Conservation (phyloP, 2,329 filamentous ascomycete genomes). For the Fusarium algeriense region DNA sequence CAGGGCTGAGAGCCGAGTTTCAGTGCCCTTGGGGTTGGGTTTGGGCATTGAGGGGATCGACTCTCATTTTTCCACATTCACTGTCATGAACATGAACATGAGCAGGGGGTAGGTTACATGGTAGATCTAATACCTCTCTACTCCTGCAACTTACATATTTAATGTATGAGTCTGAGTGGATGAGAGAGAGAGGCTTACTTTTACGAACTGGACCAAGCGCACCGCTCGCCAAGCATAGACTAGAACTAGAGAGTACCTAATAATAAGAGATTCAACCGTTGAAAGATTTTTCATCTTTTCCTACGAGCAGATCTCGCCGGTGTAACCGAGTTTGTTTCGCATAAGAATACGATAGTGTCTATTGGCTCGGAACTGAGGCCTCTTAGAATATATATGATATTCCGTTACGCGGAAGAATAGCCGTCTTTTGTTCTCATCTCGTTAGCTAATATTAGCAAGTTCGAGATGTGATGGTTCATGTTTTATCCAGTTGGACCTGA, state of each 20-base stretch:
- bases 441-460: conserved; percentile 6
- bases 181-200: neutral
- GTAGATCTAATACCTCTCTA: neutral
- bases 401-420: conserved; percentile 17
- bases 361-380: neutral
- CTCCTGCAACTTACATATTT: neutral
- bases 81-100: neutral
- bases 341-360: conserved; percentile 6
- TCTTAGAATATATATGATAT: neutral
- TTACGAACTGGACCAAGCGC: conserved; percentile 3
- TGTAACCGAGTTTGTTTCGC: neutral
- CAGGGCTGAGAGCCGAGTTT: conserved; percentile 21
- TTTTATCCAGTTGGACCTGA: neutral
- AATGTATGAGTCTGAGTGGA: conserved; percentile 7
- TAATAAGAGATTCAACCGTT: conserved; percentile 12
- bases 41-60: neutral
- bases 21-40: neutral
- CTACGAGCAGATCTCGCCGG: conserved; percentile 10
- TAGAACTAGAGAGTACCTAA: neutral
- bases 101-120: conserved; percentile 27
- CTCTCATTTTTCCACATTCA: conserved; percentile 3
- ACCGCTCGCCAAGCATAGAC: conserved; percentile 11
- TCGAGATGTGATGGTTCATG: conserved; percentile 1
- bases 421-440: conserved; percentile 18
- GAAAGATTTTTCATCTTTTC: neutral